Evolutionary conservation across 768 basidiomycete genomes (phyloP), one percentile per base, ranked within the genome.

Genomic region (Gloeopeniophorella convolvens): DNA sequence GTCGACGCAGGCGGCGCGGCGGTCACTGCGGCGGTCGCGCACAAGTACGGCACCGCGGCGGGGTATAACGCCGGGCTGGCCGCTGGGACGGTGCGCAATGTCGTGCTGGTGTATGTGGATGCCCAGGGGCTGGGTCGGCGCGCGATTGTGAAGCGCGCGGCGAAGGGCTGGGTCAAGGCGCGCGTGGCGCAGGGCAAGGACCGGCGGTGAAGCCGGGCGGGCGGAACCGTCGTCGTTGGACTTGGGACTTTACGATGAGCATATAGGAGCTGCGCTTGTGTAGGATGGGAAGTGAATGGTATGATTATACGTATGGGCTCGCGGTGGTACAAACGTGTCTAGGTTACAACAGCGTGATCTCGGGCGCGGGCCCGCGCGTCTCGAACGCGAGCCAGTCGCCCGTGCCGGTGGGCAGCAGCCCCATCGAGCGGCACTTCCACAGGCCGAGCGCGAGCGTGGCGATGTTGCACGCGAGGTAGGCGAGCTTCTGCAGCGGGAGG

Each of bases 381-480:
- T 95, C 93, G 58, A 97, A 97, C 12, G 89, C 91, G 44, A 95
- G 70, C 91, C 93, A 97, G 68, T 97, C 94, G 2, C 86, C 91
- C 0, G 91, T 89, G 1, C 94, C 91, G 1, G 82, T 85, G 0
- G 93, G 93, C 15, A 97, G 68, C 45, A 97, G 71, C 0, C 93
- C 93, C 91, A 97, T 93, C 0, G 84, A 79, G 27, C 82, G 80
- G 67, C 92, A 95, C 66, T 97, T 97, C 85, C 88, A 97, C 23
- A 96, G 66, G 0, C 93, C 93, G 24, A 96, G 81, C 5, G 72
- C 79, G 15, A 96, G 74, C 0, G 91, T 94, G 47, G 85, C 63
- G 4, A 87, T 46, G 62, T 90, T 91, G 65, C 85, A 89, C 1
- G 76, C 65, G 2, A 92, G 54, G 60, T 85, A 92, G 13, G 75